Base-by-base conservation (phyloP, 106 monocot species). In the Gastrodia elata region DNA sequence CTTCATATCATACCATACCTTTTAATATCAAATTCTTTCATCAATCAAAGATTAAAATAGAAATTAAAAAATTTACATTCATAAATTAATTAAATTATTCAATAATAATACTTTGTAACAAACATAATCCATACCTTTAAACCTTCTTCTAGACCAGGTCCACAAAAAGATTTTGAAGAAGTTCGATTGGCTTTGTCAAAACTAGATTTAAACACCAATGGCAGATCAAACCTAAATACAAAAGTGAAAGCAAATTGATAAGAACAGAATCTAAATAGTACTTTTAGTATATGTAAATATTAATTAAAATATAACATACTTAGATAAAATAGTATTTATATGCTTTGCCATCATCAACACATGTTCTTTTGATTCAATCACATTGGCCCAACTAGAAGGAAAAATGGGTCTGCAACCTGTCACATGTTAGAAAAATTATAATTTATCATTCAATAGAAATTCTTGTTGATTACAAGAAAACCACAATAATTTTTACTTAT, bases 181-280 rank as follows among this genome's bases (percentile, higher is more conserved):
- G 96, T 97, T 8, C 96, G 92, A 56, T 97, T 97, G 39, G 96
- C 96, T 82, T 97, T 97, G 58, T 97, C 96, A 79, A 97, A 97
- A 77, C 96, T 97, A 10, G 86, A 92, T 78, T 97, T 97, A 80
- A 97, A 97, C 65, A 97, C 90, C 61, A 97, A 73, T 32, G 76
- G 84, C 77, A 97, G 76, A 0, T 93, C 93, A 20, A 97, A 79
- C 77, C 96, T 97, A 64, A 11, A 48, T 74, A 36, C 35, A 64
- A 97, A 77, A 76, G 90, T 97, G 38, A 11, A 48, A 76, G 27
- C 35, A 70, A 67, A n/a, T 38, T 67, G 18, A 67, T 33, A 15
- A 18, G 14, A 18, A 67, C 16, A n/a, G 3, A 35, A 38, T 35
- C 14, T n/a, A 20, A 67, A 37, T 9, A 67, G 38, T 20, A 11